Conservation (phyloP, 306 rosid species). For the Corylus avellana region DNA sequence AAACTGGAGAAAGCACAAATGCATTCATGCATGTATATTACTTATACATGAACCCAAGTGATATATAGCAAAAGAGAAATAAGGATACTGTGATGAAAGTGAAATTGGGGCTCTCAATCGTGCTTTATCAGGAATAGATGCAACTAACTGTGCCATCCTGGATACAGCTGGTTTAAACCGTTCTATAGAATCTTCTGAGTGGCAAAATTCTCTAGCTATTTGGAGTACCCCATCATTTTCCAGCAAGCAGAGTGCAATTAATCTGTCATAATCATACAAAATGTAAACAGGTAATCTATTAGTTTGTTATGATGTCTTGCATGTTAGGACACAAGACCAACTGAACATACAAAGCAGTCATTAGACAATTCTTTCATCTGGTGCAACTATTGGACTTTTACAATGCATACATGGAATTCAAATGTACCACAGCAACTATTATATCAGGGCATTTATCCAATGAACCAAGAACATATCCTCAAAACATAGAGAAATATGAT, state of each 20-base stretch:
- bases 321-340: neutral
- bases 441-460: neutral
- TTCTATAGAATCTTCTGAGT: slow-evolving; percentile 33
- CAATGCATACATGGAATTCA: neutral
- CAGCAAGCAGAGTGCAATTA: slow-evolving; percentile 72
- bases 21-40: neutral
- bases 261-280: slow-evolving; percentile 45
- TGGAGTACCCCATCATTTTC: slow-evolving; percentile 79
- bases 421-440: neutral
- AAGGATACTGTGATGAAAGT: slow-evolving; percentile 88
- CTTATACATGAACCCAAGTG: slow-evolving; percentile 11
- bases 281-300: slow-evolving; percentile 6
- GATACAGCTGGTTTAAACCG: slow-evolving; percentile 44
- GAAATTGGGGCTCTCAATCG: slow-evolving; percentile 59
- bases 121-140: slow-evolving; percentile 93
- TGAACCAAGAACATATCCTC: neutral
- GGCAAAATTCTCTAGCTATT: slow-evolving; percentile 75
- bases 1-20: slow-evolving; percentile 21
- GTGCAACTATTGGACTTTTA: no score
- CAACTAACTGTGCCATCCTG: slow-evolving; percentile 72
- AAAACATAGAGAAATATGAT: neutral
- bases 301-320: slow-evolving; percentile 18
- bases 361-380: no score
- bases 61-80: slow-evolving; percentile 24
- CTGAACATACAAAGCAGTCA: neutral